Base-by-base conservation (phyloP, 495 filamentous ascomycete genomes). In the Penicillium alfredii region DNA sequence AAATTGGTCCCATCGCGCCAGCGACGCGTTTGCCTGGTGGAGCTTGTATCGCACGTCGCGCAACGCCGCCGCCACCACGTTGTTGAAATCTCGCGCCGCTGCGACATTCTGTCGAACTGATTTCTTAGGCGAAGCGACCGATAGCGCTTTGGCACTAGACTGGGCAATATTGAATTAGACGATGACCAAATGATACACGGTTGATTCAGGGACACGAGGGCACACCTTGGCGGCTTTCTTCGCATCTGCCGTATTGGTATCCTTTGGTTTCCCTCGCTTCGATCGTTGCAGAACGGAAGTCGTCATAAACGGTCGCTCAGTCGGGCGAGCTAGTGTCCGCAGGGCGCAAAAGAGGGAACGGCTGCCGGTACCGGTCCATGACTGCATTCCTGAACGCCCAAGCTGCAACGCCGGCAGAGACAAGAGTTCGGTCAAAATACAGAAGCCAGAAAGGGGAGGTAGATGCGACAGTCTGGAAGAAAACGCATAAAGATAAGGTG, bases 281-380 rank as follows among this genome's bases (percentile, higher is more conserved):
- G 47, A 30, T 35, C 55, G 44, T 21, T 56, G 47, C 10, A 66
- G 49, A 9, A 37, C 13, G 7, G 55, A 37, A 0, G 62, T 58
- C 4, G 60, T 63, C 6, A 62, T 37, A 36, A 71, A 71, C 7
- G 48, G 38, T 30, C 62, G 57, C 30, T 42, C 31, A 14, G 45
- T 36, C 9, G 49, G 45, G 35, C 44, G 49, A 26, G 50, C 30
- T 13, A 51, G 40, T 20, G 58, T 38, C 33, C 54, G 57, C 22
- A 61, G 47, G 10, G 53, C 42, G 38, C 60, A 58, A 38, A 58
- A 47, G 17, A 71, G 53, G 51, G 61, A 62, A 16, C 40, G 50
- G 28, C 56, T 61, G 57, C 53, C 49, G 53, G 43, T 44, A 43
- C 40, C 47, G 16, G 47, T 46, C 63, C 66, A 67, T 67, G 44